Evolutionary conservation across 1,139 yeast species (phyloP), one percentile per base, ranked within the genome.

Genomic region (Magnusiomyces paraingens): DNA sequence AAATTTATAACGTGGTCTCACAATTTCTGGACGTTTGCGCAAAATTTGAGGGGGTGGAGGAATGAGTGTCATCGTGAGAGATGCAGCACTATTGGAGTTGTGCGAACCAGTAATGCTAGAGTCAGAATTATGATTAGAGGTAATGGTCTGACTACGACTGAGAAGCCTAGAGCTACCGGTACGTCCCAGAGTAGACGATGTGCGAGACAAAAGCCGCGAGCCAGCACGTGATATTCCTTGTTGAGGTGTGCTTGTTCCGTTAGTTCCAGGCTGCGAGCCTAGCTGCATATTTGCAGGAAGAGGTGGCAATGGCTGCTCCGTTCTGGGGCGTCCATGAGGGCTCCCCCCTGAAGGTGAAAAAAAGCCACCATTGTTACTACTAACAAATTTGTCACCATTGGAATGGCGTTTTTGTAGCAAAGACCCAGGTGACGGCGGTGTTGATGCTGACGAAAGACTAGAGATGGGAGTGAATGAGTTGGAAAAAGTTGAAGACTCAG

Each of bases 31-130:
- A 2, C 62, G 53, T 42, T 62, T 60, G 14, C 66, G 59, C 20
- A 64, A 57, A 42, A 66, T 52, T 47, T 63, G 66, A 3, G 68
- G 67, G 20, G 69, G 69, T 2, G 69, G 68, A 1, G 69, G 69
- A 22, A 66, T 62, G 45, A 64, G 48, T 5, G 63, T 55, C 60
- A 62, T 63, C 2, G 68, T 64, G 17, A 65, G 54, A 15, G 65
- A 61, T 2, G 53, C 50, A 11, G 47, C n/a, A 12, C 32, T 29
- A 21, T 21, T 40, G 18, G 47, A 44, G 10, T 2, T 18, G 29
- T 43, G 12, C 4, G 21, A 20, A n/a, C 5, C 15, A 5, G 32
- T 29, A 2, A 11, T n/a, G 29, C 29, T 20, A 26, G 32, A 8
- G 8, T 26, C 32, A 4, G 32, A 26, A 8, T 26, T 26, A 8